Base-by-base conservation (phyloP, 176 grass and related monocot genomes). In the Coix lacrymajobi region DNA sequence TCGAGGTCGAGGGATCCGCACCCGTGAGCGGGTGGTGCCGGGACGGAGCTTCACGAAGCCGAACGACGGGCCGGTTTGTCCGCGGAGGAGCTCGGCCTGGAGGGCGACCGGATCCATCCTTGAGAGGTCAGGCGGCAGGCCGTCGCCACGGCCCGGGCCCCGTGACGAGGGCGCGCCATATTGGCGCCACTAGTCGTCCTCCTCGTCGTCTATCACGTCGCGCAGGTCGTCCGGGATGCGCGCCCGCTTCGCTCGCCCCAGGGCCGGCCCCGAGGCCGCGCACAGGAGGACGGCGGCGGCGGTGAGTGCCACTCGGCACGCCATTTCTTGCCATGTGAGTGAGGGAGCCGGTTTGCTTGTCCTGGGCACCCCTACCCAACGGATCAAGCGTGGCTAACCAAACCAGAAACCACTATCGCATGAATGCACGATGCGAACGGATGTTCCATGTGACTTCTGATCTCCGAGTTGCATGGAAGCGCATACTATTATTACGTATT, bases 41-140 rank as follows among this genome's bases (percentile, higher is more conserved):
- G 83, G 75, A 9, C 88, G 90, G 32, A 98, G 96, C 85, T 98
- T 98, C 67, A 98, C 92, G 83, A 98, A 98, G 45, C 96, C 96
- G 15, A 89, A 91, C 65, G 87, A 89, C 0, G 96, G 88, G 2
- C 96, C 92, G 7, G 90, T 62, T 49, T 93, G 88, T 62, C 62
- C 79, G 76, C 86, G 86, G 85, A 91, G 85, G 79, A 98, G 84
- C 87, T 98, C 95, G 45, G 77, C 88, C 86, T 91, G 91, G 73
- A 93, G 83, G 80, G 89, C 86, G 31, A 43, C 72, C 56, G 92
- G 96, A 76, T 86, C 87, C 92, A 95, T 93, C 36, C 71, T 78
- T 8, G 92, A 80, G 51, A 95, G 89, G 86, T 98, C 92, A 11
- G 89, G 90, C 56, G 85, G 91, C 28, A 68, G 82, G 16, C 49